A percentile compares a stretch with the other conserved stretches of the same genome.
Evolutionary conservation across 2,329 filamentous ascomycete genomes (phyloP).

Genomic region (Daldinia sp.): DNA sequence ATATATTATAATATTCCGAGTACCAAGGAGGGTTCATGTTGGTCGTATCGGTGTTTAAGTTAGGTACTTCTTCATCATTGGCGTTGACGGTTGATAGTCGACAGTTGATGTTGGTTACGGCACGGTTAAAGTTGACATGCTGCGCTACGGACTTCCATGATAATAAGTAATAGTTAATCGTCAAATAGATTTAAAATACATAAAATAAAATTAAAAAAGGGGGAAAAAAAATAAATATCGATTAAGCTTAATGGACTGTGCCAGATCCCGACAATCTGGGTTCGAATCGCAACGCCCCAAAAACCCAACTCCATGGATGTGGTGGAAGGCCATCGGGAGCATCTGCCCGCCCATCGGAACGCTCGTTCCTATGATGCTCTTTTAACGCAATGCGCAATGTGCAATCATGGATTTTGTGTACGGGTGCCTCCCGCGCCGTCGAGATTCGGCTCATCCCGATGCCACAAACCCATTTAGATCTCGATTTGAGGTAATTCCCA

Average conservation of each 20-base stretch:
- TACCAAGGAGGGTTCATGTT: background rate
- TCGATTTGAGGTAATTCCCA: slow-evolving; percentile 10
- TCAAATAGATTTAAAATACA: background rate
- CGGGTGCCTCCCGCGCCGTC: slow-evolving; percentile 16
- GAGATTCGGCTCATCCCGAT: slow-evolving; percentile 32
- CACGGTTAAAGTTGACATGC: background rate
- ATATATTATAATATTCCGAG: background rate
- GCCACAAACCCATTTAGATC: slow-evolving; percentile 33
- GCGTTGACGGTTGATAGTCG: too few relatives aligned
- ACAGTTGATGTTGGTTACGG: background rate
- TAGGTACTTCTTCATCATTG: background rate
- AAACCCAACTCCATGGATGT: slow-evolving; percentile 36
- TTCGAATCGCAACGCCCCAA: slow-evolving; percentile 24
- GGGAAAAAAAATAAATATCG: background rate
- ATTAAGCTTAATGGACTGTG: slow-evolving; percentile 28
- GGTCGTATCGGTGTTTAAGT: background rate
- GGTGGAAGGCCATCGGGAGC: slow-evolving; percentile 26
- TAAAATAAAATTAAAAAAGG: background rate
- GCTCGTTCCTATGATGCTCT: slow-evolving; percentile 31
- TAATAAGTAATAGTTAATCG: background rate
- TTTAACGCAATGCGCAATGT: background rate
- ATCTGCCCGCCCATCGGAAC: slow-evolving; percentile 32
- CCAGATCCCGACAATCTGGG: slow-evolving; percentile 38
- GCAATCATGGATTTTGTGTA: slow-evolving; percentile 9
- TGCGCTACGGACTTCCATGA: background rate